A percentile compares a stretch with the other conserved stretches of the same genome.
These are phyloP conservation scores for Sporisorium sorghi DNA, from an alignment of 1,284 basidiomycete species.

Conservation along the genomic window DNA sequence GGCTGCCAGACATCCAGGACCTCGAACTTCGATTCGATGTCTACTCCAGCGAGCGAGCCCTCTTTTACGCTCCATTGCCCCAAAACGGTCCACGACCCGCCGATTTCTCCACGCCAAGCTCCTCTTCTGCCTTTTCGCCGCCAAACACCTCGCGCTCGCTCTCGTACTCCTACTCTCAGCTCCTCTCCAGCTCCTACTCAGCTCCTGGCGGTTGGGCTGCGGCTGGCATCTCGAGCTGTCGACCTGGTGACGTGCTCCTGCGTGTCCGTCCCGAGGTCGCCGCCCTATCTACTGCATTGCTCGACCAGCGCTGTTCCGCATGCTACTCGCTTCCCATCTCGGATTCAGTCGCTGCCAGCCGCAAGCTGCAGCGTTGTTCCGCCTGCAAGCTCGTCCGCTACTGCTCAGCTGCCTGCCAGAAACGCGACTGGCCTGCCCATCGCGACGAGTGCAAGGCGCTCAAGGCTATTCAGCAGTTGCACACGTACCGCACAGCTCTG, in stretches of 20 bases:
- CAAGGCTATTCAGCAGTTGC: conserved; percentile 36
- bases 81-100: conserved; percentile 32
- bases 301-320: conserved; percentile 40
- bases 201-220: conserved; percentile 44
- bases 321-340: conserved; percentile 29
- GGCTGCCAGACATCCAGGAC: conserved; percentile 41
- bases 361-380: conserved; percentile 47
- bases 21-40: conserved; percentile 42
- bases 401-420: conserved; percentile 44
- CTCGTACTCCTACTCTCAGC: conserved; percentile 45
- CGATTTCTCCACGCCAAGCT: conserved; percentile 33
- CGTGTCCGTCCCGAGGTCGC: conserved; percentile 36
- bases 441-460: conserved; percentile 55
- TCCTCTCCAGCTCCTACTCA: conserved; percentile 40
- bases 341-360: conserved; percentile 4
- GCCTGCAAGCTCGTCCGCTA: conserved; percentile 49
- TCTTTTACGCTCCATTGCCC: conserved; percentile 45
- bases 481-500: conserved; percentile 30
- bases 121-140: conserved; percentile 35
- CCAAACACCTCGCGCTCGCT: conserved; percentile 22
- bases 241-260: conserved; percentile 41
- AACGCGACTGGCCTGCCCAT: conserved; percentile 44
- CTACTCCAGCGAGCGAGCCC: conserved; percentile 37
- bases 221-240: conserved; percentile 40
- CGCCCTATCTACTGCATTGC: conserved; percentile 37